Evolutionary conservation across 352 stramenopile species (phyloP), one percentile per base, ranked within the genome.

Genomic region (Globisporangium irregulare): DNA sequence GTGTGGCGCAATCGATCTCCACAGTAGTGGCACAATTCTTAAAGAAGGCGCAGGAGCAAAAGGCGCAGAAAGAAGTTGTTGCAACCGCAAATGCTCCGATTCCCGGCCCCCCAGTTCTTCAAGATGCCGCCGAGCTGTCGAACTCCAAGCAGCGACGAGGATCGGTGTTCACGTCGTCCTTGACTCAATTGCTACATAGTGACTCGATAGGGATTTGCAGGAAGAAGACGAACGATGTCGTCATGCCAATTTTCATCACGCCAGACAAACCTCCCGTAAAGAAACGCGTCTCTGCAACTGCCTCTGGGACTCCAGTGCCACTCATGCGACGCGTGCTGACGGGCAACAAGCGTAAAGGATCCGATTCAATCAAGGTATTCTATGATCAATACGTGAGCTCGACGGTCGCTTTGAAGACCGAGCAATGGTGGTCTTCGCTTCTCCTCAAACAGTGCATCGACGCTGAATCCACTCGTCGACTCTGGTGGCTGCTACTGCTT

Each of bases 401-500:
- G 7, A 25, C 25, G 8, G 54, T 53, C 6, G 32, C n/a, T 3
- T 20, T 24, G 29, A 63, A 48, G 29, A 56, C 7, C 22, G 36
- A 54, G 14, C 43, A 18, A 4, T 68, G 65, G 48, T 75, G 62
- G 66, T 55, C 43, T 2, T 57, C 58, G 7, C 29, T 82, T 10
- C 63, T 85, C 1, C 64, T 82, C 6, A 41, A 58, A 18, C 32
- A 71, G 34, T 78, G 80, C 46, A 76, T 92, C 27, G 79, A 92
- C 56, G 74, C 78, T 4, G 79, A 92, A 6, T 91, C 82, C 1
- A 62, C 50, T 14, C 51, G 63, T 2, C 72, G 82, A 20, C 51
- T 86, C 14, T 81, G 74, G 70, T 92, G 84, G 84, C 63, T 92
- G 0, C 14, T 86, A 2, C 38, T 83, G 0, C 65, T 83, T 7